Base-by-base conservation (phyloP, 1,284 basidiomycete genomes). In the Malassezia caprae region DNA sequence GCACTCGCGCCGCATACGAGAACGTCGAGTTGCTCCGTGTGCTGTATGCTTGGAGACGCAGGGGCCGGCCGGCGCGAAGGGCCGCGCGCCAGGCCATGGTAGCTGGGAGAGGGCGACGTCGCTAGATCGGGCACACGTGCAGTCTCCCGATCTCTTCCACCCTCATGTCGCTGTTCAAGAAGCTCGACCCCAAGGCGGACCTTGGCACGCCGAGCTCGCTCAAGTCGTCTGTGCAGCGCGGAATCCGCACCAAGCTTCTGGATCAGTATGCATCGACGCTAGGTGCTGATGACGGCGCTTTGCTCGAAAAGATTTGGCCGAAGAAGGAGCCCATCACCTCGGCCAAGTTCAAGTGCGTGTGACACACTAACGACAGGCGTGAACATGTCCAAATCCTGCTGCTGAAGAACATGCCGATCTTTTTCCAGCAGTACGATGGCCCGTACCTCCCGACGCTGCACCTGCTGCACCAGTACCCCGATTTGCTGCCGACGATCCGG, bases 351-450 rank as follows among this genome's bases (percentile, higher is more conserved):
- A 96, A 90, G 91, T 94, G 69, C 72, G 87, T 32, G 19, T 21
- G 19, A 19, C 13, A 28, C 30, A 30, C 51, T 44, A 12, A 42
- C 26, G 8, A 34, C 23, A 96, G 91, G 78, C 87, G 87, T 83
- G 93, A 96, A 63, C 88, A 94, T 75, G 82, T 96, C 65, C 89
- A 88, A 51, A 87, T 99, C 73, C 90, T 88, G 76, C 86, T 90
- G 1, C 78, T 93, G 32, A 82, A 90, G 61, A 81, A 84, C 43
- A 84, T 87, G 70, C 90, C 93, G 5, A 76, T 98, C 56, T 88
- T 96, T 78, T 93, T 96, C 80, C 91, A 99, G 76, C 90, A 96
- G 76, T 91, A 88, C 73, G 93, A 98, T 76, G 90, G 89, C 0
- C 89, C 89, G 0, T 84, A 88, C 69, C 85, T 85, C 70, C 93